These are phyloP conservation scores for Stagonosporopsis cucurbitacearum DNA, from an alignment of 2,329 filamentous ascomycete species.

Conservation along the genomic window DNA sequence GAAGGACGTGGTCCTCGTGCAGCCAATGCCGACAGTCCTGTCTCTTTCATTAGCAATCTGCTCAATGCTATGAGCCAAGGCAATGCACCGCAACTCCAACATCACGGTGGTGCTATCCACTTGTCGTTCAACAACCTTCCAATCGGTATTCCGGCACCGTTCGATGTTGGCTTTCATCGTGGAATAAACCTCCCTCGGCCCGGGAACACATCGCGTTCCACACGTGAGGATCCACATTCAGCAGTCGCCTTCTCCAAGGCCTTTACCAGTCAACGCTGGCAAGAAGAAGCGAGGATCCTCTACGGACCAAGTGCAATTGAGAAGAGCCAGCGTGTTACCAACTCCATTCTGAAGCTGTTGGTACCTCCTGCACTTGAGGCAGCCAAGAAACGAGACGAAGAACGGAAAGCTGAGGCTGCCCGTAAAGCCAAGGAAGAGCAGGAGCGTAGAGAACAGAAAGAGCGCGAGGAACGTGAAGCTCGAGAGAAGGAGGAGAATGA, in stretches of 20 bases:
- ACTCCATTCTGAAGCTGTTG: constrained; percentile 73
- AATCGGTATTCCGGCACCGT: constrained; percentile 40
- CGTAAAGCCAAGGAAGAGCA: constrained; percentile 67
- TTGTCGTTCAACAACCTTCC: constrained; percentile 57
- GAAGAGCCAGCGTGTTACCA: constrained; percentile 71
- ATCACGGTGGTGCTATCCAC: constrained; percentile 57
- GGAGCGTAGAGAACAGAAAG: constrained; percentile 66
- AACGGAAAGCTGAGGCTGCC: constrained; percentile 76
- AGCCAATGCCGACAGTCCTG: constrained; percentile 56
- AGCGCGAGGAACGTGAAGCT: constrained; percentile 63
- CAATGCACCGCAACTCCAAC: constrained; percentile 36
- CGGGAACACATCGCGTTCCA: constrained; percentile 42
- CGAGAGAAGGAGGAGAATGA: constrained; percentile 56
- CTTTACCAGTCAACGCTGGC: constrained; percentile 78
- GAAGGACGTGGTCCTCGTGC: constrained; percentile 55
- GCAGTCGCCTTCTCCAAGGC: constrained; percentile 77
- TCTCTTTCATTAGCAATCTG: constrained; percentile 64
- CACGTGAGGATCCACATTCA: constrained; percentile 68
- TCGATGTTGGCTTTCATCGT: constrained; percentile 41
- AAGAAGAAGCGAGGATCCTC: constrained; percentile 86
- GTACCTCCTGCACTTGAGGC: constrained; percentile 84
- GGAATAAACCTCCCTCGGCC: constrained; percentile 43
- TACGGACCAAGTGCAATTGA: constrained; percentile 75
- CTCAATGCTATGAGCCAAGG: constrained; percentile 61
- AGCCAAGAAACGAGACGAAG: constrained; percentile 74